Base-by-base conservation (phyloP, 768 basidiomycete species). In the Hygrophorus russula region DNA sequence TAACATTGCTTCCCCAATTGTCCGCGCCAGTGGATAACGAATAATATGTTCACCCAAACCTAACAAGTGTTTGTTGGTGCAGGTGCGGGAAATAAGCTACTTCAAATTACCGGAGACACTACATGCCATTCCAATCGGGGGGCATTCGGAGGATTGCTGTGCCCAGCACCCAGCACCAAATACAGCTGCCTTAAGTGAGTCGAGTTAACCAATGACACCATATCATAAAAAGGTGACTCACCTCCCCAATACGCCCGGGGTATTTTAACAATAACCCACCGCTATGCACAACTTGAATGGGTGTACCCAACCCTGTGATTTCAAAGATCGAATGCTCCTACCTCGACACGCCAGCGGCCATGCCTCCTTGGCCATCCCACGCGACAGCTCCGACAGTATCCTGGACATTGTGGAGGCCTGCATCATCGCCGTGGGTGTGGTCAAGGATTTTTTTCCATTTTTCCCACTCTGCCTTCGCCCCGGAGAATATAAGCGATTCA, bases 351-450 rank as follows among this genome's bases (percentile, higher is more conserved):
- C 84, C 84, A n/a, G 82, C 76, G 10, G 80, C 76, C 42, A 78
- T 52, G 12, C 67, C 64, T 3, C 62, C 69, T 20, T 52, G 46
- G 1, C 54, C 51, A 49, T 71, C 67, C 59, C 71, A 76, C 11
- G 66, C 76, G 29, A 86, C 67, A n/a, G 84, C 85, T 12, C 87
- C 87, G 5, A 90, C 87, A 0, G 87, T 90, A 56, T 90, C 87
- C 53, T 87, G 82, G 42, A 77, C 65, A 47, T 61, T 63, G 46
- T 53, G 50, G 51, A 58, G 46, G 45, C 49, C 34, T 38, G 34
- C 8, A 41, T 45, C 32, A 30, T 38, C 41, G 19, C 46, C n/a
- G n/a, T n/a, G n/a, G n/a, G n/a, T n/a, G n/a, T n/a, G 41, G 15
- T 63, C 59, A 15, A 80, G 63, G 10, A 66, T 61, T 11, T 48